phyloP scores from a whole-genome alignment of 116 monocot genomes.

The Iris pallida region DNA sequence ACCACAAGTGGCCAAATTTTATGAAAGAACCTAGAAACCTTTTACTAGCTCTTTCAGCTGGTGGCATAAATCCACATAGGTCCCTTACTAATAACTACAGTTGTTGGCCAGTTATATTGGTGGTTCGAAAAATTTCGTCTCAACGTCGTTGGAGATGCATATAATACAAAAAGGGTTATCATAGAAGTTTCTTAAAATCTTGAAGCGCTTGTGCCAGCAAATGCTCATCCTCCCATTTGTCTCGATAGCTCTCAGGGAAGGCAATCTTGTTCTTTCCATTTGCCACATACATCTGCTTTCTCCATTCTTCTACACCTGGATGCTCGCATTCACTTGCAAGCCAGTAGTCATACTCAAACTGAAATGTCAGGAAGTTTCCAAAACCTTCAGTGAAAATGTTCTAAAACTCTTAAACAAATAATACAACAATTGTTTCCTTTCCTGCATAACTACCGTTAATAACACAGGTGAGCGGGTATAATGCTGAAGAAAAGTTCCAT shows the following conservation, averaged over 20 bases:
- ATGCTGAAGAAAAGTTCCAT: not conserved
- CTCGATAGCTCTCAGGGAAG: conserved; percentile 57
- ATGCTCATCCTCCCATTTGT: conserved; percentile 82
- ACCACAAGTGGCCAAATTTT: too few relatives aligned
- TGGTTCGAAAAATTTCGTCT: too few relatives aligned
- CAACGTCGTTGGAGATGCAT: too few relatives aligned
- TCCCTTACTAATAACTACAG: too few relatives aligned
- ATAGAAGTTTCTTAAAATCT: conserved; percentile 28
- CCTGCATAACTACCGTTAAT: not conserved
- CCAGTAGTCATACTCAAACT: conserved; percentile 85
- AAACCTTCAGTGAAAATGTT: not conserved
- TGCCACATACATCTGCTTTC: conserved; percentile 59
- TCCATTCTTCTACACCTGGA: conserved; percentile 66
- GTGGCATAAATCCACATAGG: too few relatives aligned
- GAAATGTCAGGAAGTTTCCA: conserved; percentile 8
- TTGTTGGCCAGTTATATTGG: too few relatives aligned
- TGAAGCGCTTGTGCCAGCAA: conserved; percentile 39
- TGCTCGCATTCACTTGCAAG: conserved; percentile 60
- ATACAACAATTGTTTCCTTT: not conserved
- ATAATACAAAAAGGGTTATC: not conserved
- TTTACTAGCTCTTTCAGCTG: too few relatives aligned
- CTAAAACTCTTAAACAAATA: not conserved
- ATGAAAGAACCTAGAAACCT: too few relatives aligned
- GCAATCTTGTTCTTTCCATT: conserved; percentile 25
- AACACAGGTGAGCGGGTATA: not conserved